Evolutionary conservation across 768 basidiomycete genomes (phyloP), one percentile per base, ranked within the genome.

Genomic region (Fibroporia radiculosa): DNA sequence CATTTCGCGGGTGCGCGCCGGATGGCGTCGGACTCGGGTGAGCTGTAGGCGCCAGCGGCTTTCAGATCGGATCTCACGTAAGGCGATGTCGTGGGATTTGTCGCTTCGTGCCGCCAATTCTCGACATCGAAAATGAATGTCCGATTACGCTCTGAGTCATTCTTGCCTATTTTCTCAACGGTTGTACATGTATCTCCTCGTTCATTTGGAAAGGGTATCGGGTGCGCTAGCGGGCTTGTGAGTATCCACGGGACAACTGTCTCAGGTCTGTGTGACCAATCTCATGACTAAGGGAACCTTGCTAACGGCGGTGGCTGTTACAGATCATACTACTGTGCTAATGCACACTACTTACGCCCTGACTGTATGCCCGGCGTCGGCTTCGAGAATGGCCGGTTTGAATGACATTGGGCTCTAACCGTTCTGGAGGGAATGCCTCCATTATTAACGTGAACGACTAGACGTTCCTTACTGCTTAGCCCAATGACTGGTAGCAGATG

Each of bases 181-280:
- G 7, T 16, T 19, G 41, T 32, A 12, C n/a, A 19, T 6, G 27
- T 19, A 16, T 26, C 7, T 13, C 37, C 7, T 27, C 18, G n/a
- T 31, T 31, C 10, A n/a, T 10, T 31, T 31, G 29, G 34, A 35
- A 7, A 18, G 16, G 6, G 7, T 35, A 8, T 18, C 34, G 34
- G 20, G 34, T 7, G 13, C 14, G 6, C 14, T n/a, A 18, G n/a
- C 3, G n/a, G 40, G 16, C 23, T 5, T 13, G 6, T 41, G 40
- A 24, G 20, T 42, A 14, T 18, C 8, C n/a, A 16, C 20, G 29
- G 5, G 16, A 26, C 16, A 11, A 6, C 40, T n/a, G 33, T 44
- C 42, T 35, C 42, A 44, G 16, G 42, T 14, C 6, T 44, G 42
- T 44, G 42, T 44, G 42, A 44, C 23, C 31, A 24, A 34, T 44